Evolutionary conservation across 2,329 filamentous ascomycete genomes (phyloP).

Genomic region (Pseudogymnoascus sp.): DNA sequence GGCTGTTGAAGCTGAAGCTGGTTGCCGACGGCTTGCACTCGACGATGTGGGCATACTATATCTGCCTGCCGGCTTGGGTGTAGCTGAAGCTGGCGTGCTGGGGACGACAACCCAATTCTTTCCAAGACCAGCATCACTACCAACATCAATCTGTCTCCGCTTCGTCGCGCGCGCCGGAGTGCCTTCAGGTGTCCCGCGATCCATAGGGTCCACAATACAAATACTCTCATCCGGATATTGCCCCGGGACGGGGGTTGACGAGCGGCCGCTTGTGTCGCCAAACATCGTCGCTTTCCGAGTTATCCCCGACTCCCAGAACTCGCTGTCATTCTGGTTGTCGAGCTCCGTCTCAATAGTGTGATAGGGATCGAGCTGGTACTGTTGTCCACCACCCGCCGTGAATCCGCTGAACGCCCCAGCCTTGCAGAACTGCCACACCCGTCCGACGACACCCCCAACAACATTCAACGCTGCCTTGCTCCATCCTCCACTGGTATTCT

Average conservation of each 20-base stretch:
- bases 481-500: slow-evolving; percentile 38
- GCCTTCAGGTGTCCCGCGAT: slow-evolving; percentile 26
- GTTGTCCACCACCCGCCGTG: slow-evolving; percentile 71
- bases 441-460: slow-evolving; percentile 61
- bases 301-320: background rate
- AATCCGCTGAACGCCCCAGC: slow-evolving; percentile 70
- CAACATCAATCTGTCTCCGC: slow-evolving; percentile 37
- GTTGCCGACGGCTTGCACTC: slow-evolving; percentile 12
- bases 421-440: slow-evolving; percentile 78
- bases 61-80: slow-evolving; percentile 13
- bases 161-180: slow-evolving; percentile 38
- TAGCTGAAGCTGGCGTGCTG: slow-evolving; percentile 7
- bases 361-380: slow-evolving; percentile 47
- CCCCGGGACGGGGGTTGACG: slow-evolving; percentile 42
- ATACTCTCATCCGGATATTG: slow-evolving; percentile 43
- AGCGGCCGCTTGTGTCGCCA: background rate
- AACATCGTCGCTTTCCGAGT: background rate
- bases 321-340: background rate
- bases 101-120: slow-evolving; percentile 64
- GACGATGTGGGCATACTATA: slow-evolving; percentile 23
- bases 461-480: slow-evolving; percentile 51
- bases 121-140: slow-evolving; percentile 44
- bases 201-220: slow-evolving; percentile 33
- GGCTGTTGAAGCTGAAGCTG: slow-evolving; percentile 11
- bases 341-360: background rate